Evolutionary conservation across 257 asterid genomes (phyloP).

Genomic region (Paraleonurus japonicus): DNA sequence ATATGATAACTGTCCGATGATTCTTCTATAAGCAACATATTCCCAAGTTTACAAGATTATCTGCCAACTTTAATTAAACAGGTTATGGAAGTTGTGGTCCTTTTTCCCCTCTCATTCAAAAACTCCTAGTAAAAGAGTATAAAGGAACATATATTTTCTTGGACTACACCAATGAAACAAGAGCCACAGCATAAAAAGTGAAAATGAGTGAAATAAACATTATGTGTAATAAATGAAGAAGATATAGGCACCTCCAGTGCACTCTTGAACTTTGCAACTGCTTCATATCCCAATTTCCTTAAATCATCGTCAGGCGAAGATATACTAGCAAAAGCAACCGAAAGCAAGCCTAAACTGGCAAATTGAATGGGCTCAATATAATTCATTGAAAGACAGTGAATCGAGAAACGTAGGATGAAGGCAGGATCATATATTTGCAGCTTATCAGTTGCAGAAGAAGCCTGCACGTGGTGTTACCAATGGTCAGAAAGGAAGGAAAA

Average conservation of each 20-base stretch:
- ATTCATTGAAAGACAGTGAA: constrained; percentile 73
- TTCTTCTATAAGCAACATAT: background rate
- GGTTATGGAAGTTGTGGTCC: background rate
- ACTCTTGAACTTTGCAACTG: constrained; percentile 64
- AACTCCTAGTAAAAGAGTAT: constrained; percentile 1
- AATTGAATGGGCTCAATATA: constrained; percentile 83
- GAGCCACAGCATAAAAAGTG: constrained; percentile 10
- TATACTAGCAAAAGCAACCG: constrained; percentile 66
- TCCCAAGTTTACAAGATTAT: background rate
- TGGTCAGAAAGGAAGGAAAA: background rate
- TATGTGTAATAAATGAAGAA: constrained; percentile 6
- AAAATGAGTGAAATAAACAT: background rate
- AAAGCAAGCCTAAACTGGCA: constrained; percentile 88
- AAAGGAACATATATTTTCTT: constrained; percentile 3
- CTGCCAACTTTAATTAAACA: background rate
- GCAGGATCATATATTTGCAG: constrained; percentile 72
- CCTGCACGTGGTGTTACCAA: constrained; percentile 43
- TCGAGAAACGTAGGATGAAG: constrained; percentile 77
- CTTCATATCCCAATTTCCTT: constrained; percentile 81
- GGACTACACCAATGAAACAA: constrained; percentile 16
- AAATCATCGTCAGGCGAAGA: constrained; percentile 73
- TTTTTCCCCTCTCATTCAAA: background rate
- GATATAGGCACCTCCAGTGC: constrained; percentile 59
- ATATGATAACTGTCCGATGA: background rate
- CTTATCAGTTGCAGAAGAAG: constrained; percentile 33